These are phyloP conservation scores for Aspergillus baeticus DNA, from an alignment of 495 filamentous ascomycete genomes.

Conservation along the genomic window DNA sequence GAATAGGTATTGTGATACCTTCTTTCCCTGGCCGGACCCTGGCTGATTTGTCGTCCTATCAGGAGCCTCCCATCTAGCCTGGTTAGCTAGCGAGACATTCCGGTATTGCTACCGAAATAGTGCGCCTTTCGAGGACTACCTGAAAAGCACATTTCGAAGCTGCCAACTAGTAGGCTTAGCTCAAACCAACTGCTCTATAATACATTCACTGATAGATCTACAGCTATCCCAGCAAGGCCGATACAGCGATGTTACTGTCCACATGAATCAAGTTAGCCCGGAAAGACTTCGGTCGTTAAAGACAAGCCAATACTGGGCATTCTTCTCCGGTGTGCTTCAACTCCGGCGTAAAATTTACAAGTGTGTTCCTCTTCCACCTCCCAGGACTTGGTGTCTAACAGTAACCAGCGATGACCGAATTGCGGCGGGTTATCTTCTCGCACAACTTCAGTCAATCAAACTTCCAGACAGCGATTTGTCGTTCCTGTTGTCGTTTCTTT, in stretches of 20 bases:
- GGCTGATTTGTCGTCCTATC: slow-evolving; percentile 20
- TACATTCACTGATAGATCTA: slow-evolving; percentile 15
- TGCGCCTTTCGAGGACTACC: slow-evolving; percentile 72
- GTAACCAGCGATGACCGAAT: slow-evolving; percentile 58
- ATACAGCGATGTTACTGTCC: slow-evolving; percentile 67
- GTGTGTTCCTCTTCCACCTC: slow-evolving; percentile 30
- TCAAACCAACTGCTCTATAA: neutral
- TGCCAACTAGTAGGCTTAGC: slow-evolving; percentile 50
- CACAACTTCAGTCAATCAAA: slow-evolving; percentile 55
- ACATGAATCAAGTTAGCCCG: slow-evolving; percentile 63
- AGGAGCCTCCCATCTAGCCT: slow-evolving; percentile 63
- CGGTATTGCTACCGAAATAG: slow-evolving; percentile 65
- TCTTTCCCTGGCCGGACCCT: neutral
- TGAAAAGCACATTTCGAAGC: slow-evolving; percentile 63
- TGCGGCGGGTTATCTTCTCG: slow-evolving; percentile 64
- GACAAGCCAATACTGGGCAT: slow-evolving; percentile 75
- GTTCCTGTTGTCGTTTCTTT: slow-evolving; percentile 65
- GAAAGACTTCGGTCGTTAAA: slow-evolving; percentile 73
- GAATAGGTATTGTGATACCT: slow-evolving; percentile 59
- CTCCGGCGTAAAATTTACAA: slow-evolving; percentile 66
- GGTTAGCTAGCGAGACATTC: slow-evolving; percentile 71
- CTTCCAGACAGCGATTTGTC: slow-evolving; percentile 66
- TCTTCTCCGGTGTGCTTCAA: slow-evolving; percentile 70
- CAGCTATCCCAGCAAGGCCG: slow-evolving; percentile 63
- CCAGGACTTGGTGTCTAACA: slow-evolving; percentile 20